Percentiles rank a stretch among this genome's conserved stretches.
These are phyloP conservation scores for Penicillium sclerotiorum DNA, from an alignment of 2,329 filamentous ascomycete species.

Conservation along the genomic window DNA sequence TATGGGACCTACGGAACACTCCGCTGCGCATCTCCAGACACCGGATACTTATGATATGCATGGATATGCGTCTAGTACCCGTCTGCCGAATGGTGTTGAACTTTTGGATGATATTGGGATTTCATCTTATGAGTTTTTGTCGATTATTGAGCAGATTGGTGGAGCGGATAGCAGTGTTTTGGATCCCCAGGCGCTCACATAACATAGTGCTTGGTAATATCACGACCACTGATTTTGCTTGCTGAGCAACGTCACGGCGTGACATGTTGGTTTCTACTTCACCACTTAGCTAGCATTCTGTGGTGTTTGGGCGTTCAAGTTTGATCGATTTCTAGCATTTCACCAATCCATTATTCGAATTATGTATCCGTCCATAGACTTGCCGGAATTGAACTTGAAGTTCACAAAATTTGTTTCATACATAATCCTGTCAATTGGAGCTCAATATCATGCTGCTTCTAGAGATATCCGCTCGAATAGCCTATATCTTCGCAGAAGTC, in stretches of 20 bases:
- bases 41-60: neutral
- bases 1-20: neutral
- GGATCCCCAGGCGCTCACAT: neutral
- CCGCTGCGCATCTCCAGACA: neutral
- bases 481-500: neutral
- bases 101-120: neutral
- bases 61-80: neutral
- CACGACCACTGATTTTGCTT: neutral
- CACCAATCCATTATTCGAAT: too few species aligned
- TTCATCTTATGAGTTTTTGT: neutral
- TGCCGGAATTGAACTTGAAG: too few species aligned
- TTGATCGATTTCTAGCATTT: too few species aligned
- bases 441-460: too few species aligned
- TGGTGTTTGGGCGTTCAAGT: too few species aligned
- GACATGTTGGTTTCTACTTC: neutral
- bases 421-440: too few species aligned
- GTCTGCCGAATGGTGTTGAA: neutral
- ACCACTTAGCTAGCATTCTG: too few species aligned
- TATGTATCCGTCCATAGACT: too few species aligned
- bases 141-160: neutral
- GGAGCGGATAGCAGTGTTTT: neutral
- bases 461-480: too few species aligned
- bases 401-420: too few species aligned
- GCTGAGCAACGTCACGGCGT: too few species aligned
- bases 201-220: too few species aligned